A percentile compares a stretch with the other conserved stretches of the same genome.
phyloP scores from a whole-genome alignment of 768 basidiomycete species.

The Hebeloma cylindrosporum region DNA sequence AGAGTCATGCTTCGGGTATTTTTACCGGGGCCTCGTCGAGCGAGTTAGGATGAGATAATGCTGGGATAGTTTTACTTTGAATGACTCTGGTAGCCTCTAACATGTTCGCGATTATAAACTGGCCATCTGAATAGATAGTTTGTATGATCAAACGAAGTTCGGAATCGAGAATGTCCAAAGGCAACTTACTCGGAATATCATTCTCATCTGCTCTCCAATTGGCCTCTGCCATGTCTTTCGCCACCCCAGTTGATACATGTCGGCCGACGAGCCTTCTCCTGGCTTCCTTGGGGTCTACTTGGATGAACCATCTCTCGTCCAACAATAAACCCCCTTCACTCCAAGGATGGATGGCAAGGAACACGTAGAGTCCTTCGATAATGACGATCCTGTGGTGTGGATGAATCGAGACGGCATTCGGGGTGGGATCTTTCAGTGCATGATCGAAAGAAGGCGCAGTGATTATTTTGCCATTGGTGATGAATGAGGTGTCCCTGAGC shows the following conservation, averaged over 20 bases:
- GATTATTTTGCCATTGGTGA: constrained; percentile 27
- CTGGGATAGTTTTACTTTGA: constrained; percentile 22
- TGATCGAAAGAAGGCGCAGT: constrained; percentile 87
- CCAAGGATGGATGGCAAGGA: constrained; percentile 79
- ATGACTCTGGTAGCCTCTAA: constrained; percentile 46
- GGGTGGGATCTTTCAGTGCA: constrained; percentile 80
- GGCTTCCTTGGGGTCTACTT: constrained; percentile 56
- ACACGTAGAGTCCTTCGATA: constrained; percentile 88
- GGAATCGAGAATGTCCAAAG: background rate
- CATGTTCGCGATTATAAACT: constrained; percentile 44
- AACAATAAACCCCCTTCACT: constrained; percentile 56
- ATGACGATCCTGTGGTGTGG: constrained; percentile 75
- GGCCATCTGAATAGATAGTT: constrained; percentile 37
- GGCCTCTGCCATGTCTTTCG: constrained; percentile 63
- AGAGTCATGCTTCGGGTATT: background rate
- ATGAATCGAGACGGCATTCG: constrained; percentile 54
- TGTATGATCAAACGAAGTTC: constrained; percentile 6
- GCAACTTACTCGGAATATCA: constrained; percentile 64
- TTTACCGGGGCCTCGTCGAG: background rate
- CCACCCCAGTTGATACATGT: constrained; percentile 78
- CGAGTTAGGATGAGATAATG: background rate
- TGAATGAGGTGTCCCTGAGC: constrained; percentile 48
- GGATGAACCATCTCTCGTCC: constrained; percentile 80
- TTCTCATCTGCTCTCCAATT: constrained; percentile 72
- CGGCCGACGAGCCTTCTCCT: constrained; percentile 61